Evolutionary conservation across 163 green algal genomes (phyloP).

Genomic region (Scenedesmus sp.): DNA sequence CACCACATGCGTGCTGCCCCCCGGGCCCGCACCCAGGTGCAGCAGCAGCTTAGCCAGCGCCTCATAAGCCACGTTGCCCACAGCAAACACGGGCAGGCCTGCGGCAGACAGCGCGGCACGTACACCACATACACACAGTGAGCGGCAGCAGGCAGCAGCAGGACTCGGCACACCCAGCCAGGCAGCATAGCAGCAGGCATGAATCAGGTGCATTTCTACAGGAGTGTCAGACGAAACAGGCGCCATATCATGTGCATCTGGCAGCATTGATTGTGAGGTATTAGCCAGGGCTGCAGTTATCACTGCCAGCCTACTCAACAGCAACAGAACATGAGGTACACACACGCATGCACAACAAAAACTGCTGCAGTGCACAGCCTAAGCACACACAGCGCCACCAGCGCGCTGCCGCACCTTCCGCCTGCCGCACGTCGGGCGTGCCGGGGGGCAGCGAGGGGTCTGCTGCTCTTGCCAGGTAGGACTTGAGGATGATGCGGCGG

Average conservation of each 20-base stretch:
- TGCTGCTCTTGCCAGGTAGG: constrained; percentile 65
- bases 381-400: not conserved
- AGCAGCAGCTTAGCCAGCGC: constrained; percentile 76
- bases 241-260: no score
- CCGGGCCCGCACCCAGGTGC: constrained; percentile 70
- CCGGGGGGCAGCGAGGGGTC: constrained; percentile 35
- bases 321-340: no score
- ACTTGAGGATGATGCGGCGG: constrained; percentile 91
- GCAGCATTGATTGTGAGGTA: no score
- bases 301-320: no score
- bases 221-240: no score
- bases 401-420: constrained; percentile 16
- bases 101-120: not conserved
- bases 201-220: not conserved
- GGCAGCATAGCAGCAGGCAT: not conserved
- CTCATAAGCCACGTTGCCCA: constrained; percentile 67
- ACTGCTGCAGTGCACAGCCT: no score
- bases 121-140: not conserved
- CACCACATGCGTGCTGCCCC: constrained; percentile 68
- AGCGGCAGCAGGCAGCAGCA: not conserved
- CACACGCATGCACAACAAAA: no score
- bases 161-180: not conserved
- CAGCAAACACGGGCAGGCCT: constrained; percentile 72
- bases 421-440: constrained; percentile 54
- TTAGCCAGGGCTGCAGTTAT: no score